Percentiles rank a stretch among this genome's conserved stretches.
Evolutionary conservation across 108 stramenopile species (phyloP).

Genomic region (Aurantiochytrium sp.): DNA sequence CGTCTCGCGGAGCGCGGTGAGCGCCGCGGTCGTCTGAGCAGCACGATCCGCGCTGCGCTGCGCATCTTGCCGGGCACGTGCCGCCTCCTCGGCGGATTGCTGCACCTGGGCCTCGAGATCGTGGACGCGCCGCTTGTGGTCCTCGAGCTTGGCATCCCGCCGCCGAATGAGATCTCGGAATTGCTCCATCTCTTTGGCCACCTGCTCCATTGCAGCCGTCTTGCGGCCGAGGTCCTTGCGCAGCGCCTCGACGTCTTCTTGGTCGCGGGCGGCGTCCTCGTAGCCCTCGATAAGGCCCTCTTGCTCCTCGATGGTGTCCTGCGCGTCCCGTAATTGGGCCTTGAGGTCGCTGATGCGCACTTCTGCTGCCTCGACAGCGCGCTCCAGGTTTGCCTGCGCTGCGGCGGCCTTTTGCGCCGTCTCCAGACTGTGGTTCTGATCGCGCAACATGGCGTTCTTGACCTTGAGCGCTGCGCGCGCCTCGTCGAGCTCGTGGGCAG

Average conservation of each 20-base stretch:
- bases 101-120: background rate
- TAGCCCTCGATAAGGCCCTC: background rate
- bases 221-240: conserved; percentile 1
- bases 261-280: background rate
- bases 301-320: background rate
- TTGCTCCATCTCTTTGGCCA: background rate
- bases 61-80: background rate
- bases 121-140: background rate
- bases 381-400: background rate
- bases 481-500: background rate
- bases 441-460: background rate
- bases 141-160: background rate
- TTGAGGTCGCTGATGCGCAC: background rate
- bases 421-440: background rate
- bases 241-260: background rate
- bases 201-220: background rate
- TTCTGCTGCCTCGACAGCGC: background rate
- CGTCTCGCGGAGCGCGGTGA: no score
- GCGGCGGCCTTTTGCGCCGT: background rate
- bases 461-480: background rate
- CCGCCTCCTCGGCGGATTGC: background rate
- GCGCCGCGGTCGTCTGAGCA: no score
- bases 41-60: no score
- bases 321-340: background rate
- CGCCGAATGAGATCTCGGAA: background rate